Evolutionary conservation across 2,329 filamentous ascomycete genomes (phyloP).

Genomic region (Aspergillus aculeatinus): DNA sequence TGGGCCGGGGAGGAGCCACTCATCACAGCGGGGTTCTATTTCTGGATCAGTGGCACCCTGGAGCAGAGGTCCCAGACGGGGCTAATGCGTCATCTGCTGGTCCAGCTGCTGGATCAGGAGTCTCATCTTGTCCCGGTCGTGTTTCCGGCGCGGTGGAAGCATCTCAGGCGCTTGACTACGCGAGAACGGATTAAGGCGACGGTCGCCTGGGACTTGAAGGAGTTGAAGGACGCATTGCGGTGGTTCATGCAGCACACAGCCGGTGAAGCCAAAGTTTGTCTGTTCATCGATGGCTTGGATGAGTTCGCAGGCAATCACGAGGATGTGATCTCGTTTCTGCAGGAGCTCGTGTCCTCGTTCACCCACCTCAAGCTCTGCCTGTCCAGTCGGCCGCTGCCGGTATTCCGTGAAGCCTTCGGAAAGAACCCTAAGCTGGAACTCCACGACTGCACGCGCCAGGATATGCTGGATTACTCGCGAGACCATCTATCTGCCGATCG

Average conservation of each 20-base stretch:
- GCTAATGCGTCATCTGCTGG: neutral
- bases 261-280: too few relatives aligned
- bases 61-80: conserved; percentile 2
- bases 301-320: too few relatives aligned
- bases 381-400: too few relatives aligned
- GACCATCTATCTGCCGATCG: too few relatives aligned
- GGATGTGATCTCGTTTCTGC: too few relatives aligned
- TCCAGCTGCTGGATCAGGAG: neutral
- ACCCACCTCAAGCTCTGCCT: too few relatives aligned
- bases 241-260: too few relatives aligned
- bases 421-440: neutral
- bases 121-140: neutral
- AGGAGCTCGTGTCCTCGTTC: too few relatives aligned
- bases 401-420: neutral
- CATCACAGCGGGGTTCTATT: neutral
- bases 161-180: neutral
- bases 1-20: neutral
- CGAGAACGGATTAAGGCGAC: neutral
- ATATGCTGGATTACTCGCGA: neutral
- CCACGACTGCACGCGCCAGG: neutral
- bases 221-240: too few relatives aligned
- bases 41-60: conserved; percentile 1
- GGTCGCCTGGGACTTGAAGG: neutral
- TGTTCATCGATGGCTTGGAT: too few relatives aligned
- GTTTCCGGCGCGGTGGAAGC: neutral